These are phyloP conservation scores for Aaosphaeria arxii DNA, from an alignment of 2,329 filamentous ascomycete genomes.

Conservation along the genomic window DNA sequence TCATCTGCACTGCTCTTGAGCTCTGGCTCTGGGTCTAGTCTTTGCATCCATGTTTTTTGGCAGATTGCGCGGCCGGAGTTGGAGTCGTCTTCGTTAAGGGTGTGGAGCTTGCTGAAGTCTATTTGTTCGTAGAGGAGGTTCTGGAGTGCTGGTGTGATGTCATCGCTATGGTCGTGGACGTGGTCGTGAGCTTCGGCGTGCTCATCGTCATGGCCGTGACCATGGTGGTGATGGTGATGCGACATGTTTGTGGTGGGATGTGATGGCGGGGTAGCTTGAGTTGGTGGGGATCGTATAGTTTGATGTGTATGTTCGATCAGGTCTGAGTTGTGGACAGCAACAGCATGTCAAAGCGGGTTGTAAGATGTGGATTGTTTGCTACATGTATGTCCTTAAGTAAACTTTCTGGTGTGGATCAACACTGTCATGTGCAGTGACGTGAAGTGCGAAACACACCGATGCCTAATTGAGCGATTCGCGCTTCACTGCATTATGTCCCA, in stretches of 20 bases:
- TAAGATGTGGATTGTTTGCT: background rate
- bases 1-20: constrained; percentile 85
- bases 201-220: constrained; percentile 46
- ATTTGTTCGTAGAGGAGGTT: constrained; percentile 89
- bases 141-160: constrained; percentile 88
- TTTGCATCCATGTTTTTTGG: constrained; percentile 87
- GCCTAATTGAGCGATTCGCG: constrained; percentile 4
- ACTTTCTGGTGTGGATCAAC: too few species aligned
- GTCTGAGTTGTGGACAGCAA: background rate
- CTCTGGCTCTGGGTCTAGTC: constrained; percentile 68
- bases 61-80: constrained; percentile 72
- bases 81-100: constrained; percentile 74
- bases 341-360: background rate
- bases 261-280: constrained; percentile 15
- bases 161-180: constrained; percentile 84
- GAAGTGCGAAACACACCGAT: constrained; percentile 8
- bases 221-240: constrained; percentile 23
- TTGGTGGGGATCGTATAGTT: constrained; percentile 1
- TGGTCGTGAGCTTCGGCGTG: constrained; percentile 56
- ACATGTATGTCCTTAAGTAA: background rate
- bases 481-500: background rate
- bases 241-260: constrained; percentile 25
- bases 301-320: background rate
- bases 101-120: constrained; percentile 79
- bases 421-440: background rate